Conservation (phyloP, 805 yeast genomes). For the Cyberlindnera suaveolens region DNA sequence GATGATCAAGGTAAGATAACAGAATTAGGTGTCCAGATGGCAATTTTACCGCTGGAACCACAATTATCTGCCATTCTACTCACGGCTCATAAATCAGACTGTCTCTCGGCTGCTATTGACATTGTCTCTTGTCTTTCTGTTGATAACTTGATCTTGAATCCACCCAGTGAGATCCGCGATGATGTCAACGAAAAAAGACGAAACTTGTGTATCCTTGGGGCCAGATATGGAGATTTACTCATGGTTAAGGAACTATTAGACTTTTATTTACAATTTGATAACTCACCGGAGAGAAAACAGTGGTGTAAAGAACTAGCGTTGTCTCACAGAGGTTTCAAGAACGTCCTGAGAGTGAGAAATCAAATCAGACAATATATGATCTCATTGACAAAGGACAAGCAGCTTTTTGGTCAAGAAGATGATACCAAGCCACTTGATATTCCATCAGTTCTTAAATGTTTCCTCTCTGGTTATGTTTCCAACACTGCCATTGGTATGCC, state of each 20-base stretch:
- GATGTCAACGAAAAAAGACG: slow-evolving; percentile 74
- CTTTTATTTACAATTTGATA: slow-evolving; percentile 40
- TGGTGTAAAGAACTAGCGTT: slow-evolving; percentile 84
- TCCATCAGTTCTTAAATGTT: slow-evolving; percentile 63
- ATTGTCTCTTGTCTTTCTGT: slow-evolving; percentile 91
- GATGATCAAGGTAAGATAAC: slow-evolving; percentile 75
- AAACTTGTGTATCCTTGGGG: slow-evolving; percentile 64
- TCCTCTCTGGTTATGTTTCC: slow-evolving; percentile 74
- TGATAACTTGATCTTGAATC: slow-evolving; percentile 78
- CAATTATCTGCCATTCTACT: slow-evolving; percentile 82
- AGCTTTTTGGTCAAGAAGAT: slow-evolving; percentile 17
- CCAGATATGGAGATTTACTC: slow-evolving; percentile 73
- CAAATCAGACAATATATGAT: slow-evolving; percentile 72
- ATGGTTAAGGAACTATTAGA: slow-evolving; percentile 75
- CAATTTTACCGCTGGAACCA: slow-evolving; percentile 87
- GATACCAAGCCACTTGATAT: slow-evolving; percentile 38
- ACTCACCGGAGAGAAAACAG: slow-evolving; percentile 49
- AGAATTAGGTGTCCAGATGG: slow-evolving; percentile 75
- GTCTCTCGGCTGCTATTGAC: slow-evolving; percentile 68
- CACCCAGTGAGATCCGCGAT: slow-evolving; percentile 75
- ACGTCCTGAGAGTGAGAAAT: slow-evolving; percentile 65
- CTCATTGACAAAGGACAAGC: slow-evolving; percentile 34
- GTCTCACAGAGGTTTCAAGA: slow-evolving; percentile 72
- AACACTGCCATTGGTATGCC: slow-evolving; percentile 95
- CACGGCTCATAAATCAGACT: slow-evolving; percentile 48